Evolutionary conservation across 345 rosid species (phyloP).

Genomic region (Rhizophora mangle): DNA sequence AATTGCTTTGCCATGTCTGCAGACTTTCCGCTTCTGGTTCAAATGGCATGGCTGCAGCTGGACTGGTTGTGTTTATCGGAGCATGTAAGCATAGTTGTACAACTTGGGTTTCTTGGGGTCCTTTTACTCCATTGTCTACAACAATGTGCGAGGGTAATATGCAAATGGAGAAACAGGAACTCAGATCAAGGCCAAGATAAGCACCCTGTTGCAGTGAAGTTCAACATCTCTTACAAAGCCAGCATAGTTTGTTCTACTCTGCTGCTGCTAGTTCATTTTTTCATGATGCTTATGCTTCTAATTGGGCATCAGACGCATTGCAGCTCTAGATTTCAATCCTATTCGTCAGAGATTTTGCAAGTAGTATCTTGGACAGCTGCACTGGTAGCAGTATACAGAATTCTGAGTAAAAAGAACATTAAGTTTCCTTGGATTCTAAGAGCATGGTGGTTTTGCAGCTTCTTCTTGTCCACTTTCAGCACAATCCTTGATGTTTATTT

Average conservation of each 20-base stretch:
- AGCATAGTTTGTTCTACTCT: constrained; percentile 41
- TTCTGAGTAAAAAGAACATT: constrained; percentile 23
- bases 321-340: constrained; percentile 35
- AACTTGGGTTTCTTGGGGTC: constrained; percentile 49
- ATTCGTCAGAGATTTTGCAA: constrained; percentile 51
- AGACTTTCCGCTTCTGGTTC: constrained; percentile 31
- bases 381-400: constrained; percentile 36
- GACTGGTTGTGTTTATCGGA: constrained; percentile 52
- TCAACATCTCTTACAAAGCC: constrained; percentile 44
- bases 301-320: constrained; percentile 33
- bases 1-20: constrained; percentile 17
- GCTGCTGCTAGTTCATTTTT: constrained; percentile 44
- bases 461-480: constrained; percentile 40
- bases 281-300: constrained; percentile 39
- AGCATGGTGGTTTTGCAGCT: constrained; percentile 82
- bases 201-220: constrained; percentile 24
- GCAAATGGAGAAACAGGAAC: constrained; percentile 27
- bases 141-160: constrained; percentile 23
- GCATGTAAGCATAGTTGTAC: constrained; percentile 47
- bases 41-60: constrained; percentile 36
- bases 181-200: constrained; percentile 31
- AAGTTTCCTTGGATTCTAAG: constrained; percentile 70
- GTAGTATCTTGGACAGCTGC: constrained; percentile 44
- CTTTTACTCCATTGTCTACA: constrained; percentile 28
- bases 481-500: constrained; percentile 31